Evolutionary conservation across 2,329 filamentous ascomycete species (phyloP), one percentile per base, ranked within the genome.

Genomic region (Zymoseptoria ardabiliae): DNA sequence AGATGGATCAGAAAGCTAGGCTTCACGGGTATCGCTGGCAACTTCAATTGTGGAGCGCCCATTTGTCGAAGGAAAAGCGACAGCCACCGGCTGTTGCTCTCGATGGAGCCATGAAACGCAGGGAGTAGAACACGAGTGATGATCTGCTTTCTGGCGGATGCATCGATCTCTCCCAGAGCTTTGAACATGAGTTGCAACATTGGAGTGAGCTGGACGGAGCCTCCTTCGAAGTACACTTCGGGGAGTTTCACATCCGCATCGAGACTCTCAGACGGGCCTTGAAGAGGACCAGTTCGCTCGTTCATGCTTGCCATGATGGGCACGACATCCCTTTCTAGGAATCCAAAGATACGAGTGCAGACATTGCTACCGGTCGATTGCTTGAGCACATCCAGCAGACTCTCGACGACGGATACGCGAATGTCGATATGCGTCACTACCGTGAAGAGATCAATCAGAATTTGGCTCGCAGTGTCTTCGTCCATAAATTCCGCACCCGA

Each of bases 341-440:
- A 54, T 22, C 6, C 73, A 22, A 30, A 72, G 63, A 55, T 65
- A 55, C 22, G 59, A 48, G 20, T 58, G 53, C 54, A 64, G 45
- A 53, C 61, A 3, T 35, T 60, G 19, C n/a, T 53, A 56, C 54
- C 53, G 21, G 49, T 58, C 21, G 56, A 61, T 52, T 20, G 57
- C 9, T 17, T 28, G 4, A 74, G 63, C 56, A 74, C 67, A 22
- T 59, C 62, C 5, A 77, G 55, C 10, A 78, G 63, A 35, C 69
- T 74, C 2, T 71, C 68, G 1, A 75, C 56, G 1, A 73, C 65
- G 6, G 71, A 70, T 8, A 70, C 60, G 3, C 70, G 69, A 20
- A 78, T 70, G 61, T 78, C 76, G 1, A 71, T 62, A 56, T 79
- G 76, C 4, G 67, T 68, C 3, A 66, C 63, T 11, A 61, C 68